Conservation (phyloP, 495 filamentous ascomycete species). For the Bryoglossum gracile region DNA sequence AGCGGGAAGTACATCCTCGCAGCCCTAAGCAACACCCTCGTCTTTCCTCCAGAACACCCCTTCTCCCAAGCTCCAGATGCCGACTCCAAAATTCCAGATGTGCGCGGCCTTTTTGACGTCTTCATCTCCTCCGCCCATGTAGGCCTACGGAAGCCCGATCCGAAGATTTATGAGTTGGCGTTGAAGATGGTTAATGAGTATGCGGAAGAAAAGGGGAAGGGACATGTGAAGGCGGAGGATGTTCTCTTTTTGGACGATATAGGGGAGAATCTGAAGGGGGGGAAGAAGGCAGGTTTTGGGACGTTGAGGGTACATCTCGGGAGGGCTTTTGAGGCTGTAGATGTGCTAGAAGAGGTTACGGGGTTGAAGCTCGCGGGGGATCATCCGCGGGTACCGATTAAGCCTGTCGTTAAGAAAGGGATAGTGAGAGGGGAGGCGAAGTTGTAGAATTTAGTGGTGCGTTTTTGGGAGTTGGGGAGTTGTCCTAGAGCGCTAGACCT, state of each 20-base stretch:
- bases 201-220: slow-evolving; percentile 41
- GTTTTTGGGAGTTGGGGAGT: too few relatives aligned
- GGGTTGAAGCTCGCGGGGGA: slow-evolving; percentile 34
- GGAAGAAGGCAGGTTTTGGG: slow-evolving; percentile 63
- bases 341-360: slow-evolving; percentile 43
- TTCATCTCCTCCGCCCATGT: slow-evolving; percentile 81
- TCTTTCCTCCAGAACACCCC: slow-evolving; percentile 63
- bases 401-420: slow-evolving; percentile 9
- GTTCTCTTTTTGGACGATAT: slow-evolving; percentile 94
- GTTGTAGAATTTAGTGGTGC: too few relatives aligned
- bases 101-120: slow-evolving; percentile 64
- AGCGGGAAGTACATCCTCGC: slow-evolving; percentile 64
- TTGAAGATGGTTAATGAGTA: slow-evolving; percentile 54
- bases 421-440: too few relatives aligned
- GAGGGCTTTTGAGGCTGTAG: slow-evolving; percentile 63
- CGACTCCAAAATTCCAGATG: slow-evolving; percentile 37
- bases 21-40: slow-evolving; percentile 82
- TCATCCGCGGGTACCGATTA: slow-evolving; percentile 22
- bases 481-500: too few relatives aligned
- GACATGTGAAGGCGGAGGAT: slow-evolving; percentile 54
- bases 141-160: slow-evolving; percentile 81
- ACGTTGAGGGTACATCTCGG: slow-evolving; percentile 83
- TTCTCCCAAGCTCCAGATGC: slow-evolving; percentile 37
- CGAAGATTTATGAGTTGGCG: slow-evolving; percentile 69
- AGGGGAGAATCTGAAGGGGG: slow-evolving; percentile 82